Evolutionary conservation across 2,329 filamentous ascomycete genomes (phyloP).

Genomic region (Aspergillus piperis): DNA sequence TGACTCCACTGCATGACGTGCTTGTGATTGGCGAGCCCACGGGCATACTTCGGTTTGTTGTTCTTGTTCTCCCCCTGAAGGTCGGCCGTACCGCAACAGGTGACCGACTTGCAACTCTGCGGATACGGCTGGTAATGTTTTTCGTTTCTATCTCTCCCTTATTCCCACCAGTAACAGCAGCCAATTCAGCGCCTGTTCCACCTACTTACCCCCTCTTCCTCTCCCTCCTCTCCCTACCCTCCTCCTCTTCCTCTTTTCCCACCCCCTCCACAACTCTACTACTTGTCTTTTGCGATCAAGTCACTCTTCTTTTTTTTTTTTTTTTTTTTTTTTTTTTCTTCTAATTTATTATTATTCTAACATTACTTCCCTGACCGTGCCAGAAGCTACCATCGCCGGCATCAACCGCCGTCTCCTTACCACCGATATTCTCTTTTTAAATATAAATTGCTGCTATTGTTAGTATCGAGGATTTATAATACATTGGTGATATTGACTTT

Average conservation of each 20-base stretch:
- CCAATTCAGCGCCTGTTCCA: constrained; percentile 5
- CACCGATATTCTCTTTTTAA: neutral
- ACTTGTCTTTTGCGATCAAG: constrained; percentile 8
- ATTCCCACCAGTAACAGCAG: constrained; percentile 16
- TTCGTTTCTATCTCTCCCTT: constrained; percentile 3
- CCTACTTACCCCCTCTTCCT: neutral
- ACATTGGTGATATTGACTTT: constrained; percentile 3
- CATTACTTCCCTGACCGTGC: neutral
- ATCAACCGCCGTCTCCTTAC: constrained; percentile 24
- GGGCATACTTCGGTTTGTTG: constrained; percentile 14
- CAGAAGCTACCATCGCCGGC: constrained; percentile 22
- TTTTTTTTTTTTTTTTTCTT: no score
- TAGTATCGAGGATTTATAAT: constrained; percentile 3
- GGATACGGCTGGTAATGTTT: constrained; percentile 1
- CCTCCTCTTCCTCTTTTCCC: neutral
- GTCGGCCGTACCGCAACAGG: constrained; percentile 10
- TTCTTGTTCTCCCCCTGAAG: constrained; percentile 3
- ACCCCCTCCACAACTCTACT: constrained; percentile 1
- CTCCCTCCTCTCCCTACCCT: neutral
- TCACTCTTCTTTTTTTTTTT: neutral
- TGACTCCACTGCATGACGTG: constrained; percentile 11
- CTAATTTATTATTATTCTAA: no score
- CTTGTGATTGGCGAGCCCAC: constrained; percentile 14
- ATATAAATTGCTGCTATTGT: constrained; percentile 12
- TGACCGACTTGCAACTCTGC: neutral